A percentile compares a stretch with the other conserved stretches of the same genome.
Conservation (phyloP, 306 rosid genomes). For the Psophocarpus tetragonolobus region DNA sequence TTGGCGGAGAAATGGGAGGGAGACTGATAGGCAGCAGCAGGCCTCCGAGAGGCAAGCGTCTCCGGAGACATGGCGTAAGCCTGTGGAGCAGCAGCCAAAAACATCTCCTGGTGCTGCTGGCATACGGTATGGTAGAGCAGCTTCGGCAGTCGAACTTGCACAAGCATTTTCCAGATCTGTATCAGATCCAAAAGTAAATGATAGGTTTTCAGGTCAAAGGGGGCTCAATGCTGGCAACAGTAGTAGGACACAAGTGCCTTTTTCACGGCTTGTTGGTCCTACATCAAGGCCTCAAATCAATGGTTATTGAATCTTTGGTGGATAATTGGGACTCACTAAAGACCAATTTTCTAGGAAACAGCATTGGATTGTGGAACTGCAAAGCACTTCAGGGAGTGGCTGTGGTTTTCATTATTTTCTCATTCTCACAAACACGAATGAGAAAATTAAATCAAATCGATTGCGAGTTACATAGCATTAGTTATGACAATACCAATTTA, state of each 20-base stretch:
- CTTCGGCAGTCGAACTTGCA: constrained; percentile 94
- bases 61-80: constrained; percentile 96
- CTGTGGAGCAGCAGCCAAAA: constrained; percentile 67
- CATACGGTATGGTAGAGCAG: constrained; percentile 64
- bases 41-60: constrained; percentile 75
- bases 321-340: constrained; percentile 28
- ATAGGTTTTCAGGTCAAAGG: constrained; percentile 57
- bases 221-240: constrained; percentile 54
- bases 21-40: constrained; percentile 63
- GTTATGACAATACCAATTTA: constrained; percentile 29
- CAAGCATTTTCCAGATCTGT: constrained; percentile 89
- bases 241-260: constrained; percentile 68
- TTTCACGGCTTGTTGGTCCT: constrained; percentile 85
- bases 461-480: constrained; percentile 27
- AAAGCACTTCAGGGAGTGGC: constrained; percentile 15
- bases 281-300: constrained; percentile 86
- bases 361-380: constrained; percentile 37
- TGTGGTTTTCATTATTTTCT: constrained; percentile 33
- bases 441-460: constrained; percentile 35
- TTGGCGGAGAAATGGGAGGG: constrained; percentile 69
- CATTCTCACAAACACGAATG: constrained; percentile 28
- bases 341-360: constrained; percentile 32
- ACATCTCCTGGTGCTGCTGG: constrained; percentile 49
- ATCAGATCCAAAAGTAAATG: constrained; percentile 65
- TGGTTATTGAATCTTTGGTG: constrained; percentile 61